These are phyloP conservation scores for Nakaseomyces uthaithaninus DNA, from an alignment of 1,139 yeast species.

Conservation along the genomic window DNA sequence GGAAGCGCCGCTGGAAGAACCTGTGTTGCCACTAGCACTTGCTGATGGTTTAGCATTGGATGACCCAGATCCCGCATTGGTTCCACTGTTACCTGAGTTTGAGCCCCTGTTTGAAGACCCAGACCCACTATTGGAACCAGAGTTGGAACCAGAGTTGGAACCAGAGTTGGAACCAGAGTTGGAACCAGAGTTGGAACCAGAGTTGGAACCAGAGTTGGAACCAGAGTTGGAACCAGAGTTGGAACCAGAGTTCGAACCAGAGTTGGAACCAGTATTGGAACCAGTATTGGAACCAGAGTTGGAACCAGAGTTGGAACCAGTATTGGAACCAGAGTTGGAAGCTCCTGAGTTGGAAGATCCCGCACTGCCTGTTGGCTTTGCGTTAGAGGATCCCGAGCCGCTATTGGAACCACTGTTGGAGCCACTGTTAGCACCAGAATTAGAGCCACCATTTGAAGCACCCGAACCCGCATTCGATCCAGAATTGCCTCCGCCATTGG, in stretches of 20 bases:
- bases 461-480: constrained; percentile 61
- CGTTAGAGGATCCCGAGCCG: constrained; percentile 51
- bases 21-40: neutral
- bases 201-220: constrained; percentile 23
- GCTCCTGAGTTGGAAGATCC: constrained; percentile 38
- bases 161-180: constrained; percentile 26
- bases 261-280: constrained; percentile 59
- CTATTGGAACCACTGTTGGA: constrained; percentile 68
- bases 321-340: constrained; percentile 62
- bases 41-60: no score
- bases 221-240: constrained; percentile 28
- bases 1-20: constrained; percentile 14
- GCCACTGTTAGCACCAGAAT: constrained; percentile 34
- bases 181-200: neutral
- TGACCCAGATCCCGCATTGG: constrained; percentile 48
- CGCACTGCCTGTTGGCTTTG: constrained; percentile 22
- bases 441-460: no score
- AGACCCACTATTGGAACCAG: constrained; percentile 40
- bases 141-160: constrained; percentile 44
- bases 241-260: constrained; percentile 26
- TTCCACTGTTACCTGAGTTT: constrained; percentile 62
- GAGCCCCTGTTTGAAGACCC: constrained; percentile 42
- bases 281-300: constrained; percentile 58
- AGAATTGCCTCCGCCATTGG: constrained; percentile 46
- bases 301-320: neutral